Evolutionary conservation across 371 early-diverging fungal genomes (phyloP).

Genomic region (Rhizopus microsporus): DNA sequence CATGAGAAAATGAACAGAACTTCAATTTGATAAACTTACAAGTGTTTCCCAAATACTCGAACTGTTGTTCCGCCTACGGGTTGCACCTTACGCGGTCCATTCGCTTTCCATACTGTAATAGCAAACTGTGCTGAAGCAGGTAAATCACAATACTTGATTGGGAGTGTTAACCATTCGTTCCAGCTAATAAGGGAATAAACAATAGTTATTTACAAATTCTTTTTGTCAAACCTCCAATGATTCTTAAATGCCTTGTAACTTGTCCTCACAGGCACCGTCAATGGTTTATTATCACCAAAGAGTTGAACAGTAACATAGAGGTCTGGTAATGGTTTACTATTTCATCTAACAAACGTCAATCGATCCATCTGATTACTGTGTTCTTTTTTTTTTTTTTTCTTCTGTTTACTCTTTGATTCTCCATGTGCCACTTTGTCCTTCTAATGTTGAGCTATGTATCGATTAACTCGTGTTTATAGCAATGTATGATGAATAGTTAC

Average conservation of each 20-base stretch:
- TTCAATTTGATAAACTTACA: constrained; percentile 41
- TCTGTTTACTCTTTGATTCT: constrained; percentile 1
- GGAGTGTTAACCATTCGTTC: constrained; percentile 92
- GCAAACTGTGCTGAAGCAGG: constrained; percentile 73
- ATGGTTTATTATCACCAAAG: constrained; percentile 76
- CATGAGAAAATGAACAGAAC: background rate
- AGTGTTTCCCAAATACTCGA: constrained; percentile 75
- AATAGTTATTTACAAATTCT: background rate
- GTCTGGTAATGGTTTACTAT: constrained; percentile 46
- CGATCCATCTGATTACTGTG: background rate
- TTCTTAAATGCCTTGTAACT: constrained; percentile 62
- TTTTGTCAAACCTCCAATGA: constrained; percentile 47
- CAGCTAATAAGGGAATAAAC: constrained; percentile 49
- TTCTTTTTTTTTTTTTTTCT: too few species aligned
- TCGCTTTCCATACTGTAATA: constrained; percentile 82
- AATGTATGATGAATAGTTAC: constrained; percentile 37
- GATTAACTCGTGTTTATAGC: background rate
- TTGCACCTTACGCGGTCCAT: constrained; percentile 71
- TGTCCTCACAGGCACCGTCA: constrained; percentile 73
- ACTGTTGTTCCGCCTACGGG: constrained; percentile 80
- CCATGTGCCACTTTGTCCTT: constrained; percentile 32
- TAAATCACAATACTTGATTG: constrained; percentile 83
- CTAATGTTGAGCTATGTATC: constrained; percentile 40
- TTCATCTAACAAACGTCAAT: background rate
- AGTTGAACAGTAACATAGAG: constrained; percentile 75